Conservation (phyloP, 306 rosid genomes). For the Vigna hirtella region DNA sequence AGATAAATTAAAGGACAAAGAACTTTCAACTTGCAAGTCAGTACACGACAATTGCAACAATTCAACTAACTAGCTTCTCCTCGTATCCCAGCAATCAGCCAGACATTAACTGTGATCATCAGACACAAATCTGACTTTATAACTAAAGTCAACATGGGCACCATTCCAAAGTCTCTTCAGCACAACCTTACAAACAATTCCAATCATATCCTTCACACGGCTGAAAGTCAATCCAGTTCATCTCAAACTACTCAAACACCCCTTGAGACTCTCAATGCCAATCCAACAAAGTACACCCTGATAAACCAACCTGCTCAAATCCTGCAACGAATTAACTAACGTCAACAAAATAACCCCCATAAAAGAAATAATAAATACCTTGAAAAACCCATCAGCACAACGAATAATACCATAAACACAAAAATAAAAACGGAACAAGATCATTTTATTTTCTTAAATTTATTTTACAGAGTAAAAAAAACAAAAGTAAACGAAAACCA, state of each 20-base stretch:
- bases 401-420: background rate
- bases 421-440: background rate
- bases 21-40: conserved; percentile 38
- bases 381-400: background rate
- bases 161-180: conserved; percentile 37
- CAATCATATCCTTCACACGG: conserved; percentile 35
- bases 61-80: conserved; percentile 39
- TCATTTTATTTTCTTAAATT: background rate
- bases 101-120: conserved; percentile 44
- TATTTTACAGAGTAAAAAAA: background rate
- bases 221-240: conserved; percentile 46
- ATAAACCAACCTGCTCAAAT: conserved; percentile 45
- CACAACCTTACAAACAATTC: conserved; percentile 18
- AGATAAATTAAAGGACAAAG: conserved; percentile 19
- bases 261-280: conserved; percentile 20
- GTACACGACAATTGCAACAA: background rate
- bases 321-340: conserved; percentile 55
- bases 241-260: conserved; percentile 19
- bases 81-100: conserved; percentile 30
- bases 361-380: background rate
- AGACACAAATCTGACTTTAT: conserved; percentile 46
- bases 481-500: background rate
- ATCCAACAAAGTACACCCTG: conserved; percentile 34
- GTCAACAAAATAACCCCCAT: conserved; percentile 18
- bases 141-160: conserved; percentile 47